phyloP scores from a whole-genome alignment of 805 yeast genomes.

The Nakazawaea pomicola region DNA sequence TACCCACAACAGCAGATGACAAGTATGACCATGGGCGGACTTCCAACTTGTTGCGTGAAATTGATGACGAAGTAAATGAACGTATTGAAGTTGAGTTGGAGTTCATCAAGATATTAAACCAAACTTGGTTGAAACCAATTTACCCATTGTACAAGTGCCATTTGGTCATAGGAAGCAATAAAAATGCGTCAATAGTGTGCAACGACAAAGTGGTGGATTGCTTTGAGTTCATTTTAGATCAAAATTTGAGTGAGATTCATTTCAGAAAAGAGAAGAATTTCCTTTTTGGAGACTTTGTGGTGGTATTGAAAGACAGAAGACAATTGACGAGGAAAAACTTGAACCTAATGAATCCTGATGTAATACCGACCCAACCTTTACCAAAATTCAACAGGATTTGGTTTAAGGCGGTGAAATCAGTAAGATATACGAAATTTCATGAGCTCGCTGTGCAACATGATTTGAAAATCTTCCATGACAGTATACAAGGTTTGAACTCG shows the following conservation, averaged over 20 bases:
- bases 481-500: not conserved
- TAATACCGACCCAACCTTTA: not conserved
- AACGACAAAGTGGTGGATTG: not conserved
- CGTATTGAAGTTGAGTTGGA: constrained; percentile 1
- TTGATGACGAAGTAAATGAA: not conserved
- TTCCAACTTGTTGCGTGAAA: not conserved
- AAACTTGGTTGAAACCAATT: constrained; percentile 3
- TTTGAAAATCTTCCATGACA: constrained; percentile 1
- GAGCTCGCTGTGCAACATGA: not conserved
- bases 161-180: not conserved
- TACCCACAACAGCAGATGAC: not conserved
- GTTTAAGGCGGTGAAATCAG: not conserved
- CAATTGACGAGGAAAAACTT: constrained; percentile 5
- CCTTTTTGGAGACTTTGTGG: constrained; percentile 7
- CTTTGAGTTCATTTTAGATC: constrained; percentile 2
- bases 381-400: constrained; percentile 10
- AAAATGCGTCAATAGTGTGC: not conserved
- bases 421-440: constrained; percentile 1
- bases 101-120: constrained; percentile 3
- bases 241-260: not conserved
- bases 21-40: not conserved
- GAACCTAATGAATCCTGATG: constrained; percentile 4
- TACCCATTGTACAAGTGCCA: constrained; percentile 3
- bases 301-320: constrained; percentile 1
- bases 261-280: constrained; percentile 1